Conservation (phyloP, 768 basidiomycete genomes). For the Dioszegia crocea region DNA sequence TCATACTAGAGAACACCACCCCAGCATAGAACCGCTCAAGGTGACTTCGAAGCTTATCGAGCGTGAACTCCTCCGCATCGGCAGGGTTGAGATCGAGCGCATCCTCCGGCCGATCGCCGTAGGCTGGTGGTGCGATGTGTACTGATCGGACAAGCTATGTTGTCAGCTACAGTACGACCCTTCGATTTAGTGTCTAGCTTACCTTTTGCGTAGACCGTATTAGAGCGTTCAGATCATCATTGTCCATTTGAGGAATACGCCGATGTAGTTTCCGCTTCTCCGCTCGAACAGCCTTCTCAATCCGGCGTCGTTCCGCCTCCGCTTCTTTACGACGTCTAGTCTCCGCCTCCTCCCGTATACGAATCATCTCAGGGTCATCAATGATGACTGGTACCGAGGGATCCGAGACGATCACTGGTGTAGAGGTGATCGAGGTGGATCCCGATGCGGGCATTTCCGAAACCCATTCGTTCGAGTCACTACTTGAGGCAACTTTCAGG, state of each 20-base stretch:
- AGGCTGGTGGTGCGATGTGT: conserved; percentile 39
- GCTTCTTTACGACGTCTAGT: too few species aligned
- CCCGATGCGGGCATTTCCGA: too few species aligned
- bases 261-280: neutral
- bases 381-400: too few species aligned
- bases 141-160: neutral
- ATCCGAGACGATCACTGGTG: too few species aligned
- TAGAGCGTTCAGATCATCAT: conserved; percentile 52
- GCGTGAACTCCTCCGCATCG: conserved; percentile 52
- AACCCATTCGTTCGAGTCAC: too few species aligned
- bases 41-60: conserved; percentile 53
- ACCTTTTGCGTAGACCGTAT: conserved; percentile 54
- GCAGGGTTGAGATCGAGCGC: conserved; percentile 52
- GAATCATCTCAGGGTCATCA: too few species aligned
- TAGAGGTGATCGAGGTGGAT: too few species aligned
- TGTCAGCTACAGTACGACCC: neutral
- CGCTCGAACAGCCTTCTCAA: neutral
- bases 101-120: conserved; percentile 33
- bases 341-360: too few species aligned
- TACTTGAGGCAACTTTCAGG: too few species aligned
- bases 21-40: conserved; percentile 53
- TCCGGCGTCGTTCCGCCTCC: neutral
- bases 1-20: conserved; percentile 48
- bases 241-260: conserved; percentile 49
- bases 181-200: conserved; percentile 1